Evolutionary conservation across 2,329 filamentous ascomycete genomes (phyloP), one percentile per base, ranked within the genome.

Genomic region (Diplodia seriata): DNA sequence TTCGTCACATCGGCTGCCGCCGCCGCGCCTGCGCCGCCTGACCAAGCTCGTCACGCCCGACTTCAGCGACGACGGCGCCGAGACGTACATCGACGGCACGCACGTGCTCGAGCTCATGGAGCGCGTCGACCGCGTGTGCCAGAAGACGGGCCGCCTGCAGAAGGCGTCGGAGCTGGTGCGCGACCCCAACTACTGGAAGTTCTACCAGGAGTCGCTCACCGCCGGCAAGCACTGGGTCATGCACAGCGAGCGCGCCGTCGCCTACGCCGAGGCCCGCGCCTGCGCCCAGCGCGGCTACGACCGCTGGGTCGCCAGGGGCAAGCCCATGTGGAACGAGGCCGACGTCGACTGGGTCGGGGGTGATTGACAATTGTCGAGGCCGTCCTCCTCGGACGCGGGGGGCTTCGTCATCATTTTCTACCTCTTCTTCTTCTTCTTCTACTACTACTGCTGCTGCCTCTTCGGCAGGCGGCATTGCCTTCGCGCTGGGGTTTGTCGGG

Each of bases 81-180:
- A 63, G 43, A 63, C 59, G 9, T 63, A 63, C 29, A 23, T 63
- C 43, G 59, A 63, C 47, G 59, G 59, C 29, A 63, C 59, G 47
- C 59, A 63, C 59, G 59, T 63, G 59, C 59, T 63, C 59, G 59
- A 63, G 59, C 59, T 63, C 47, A 63, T 63, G 59, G 59, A 51
- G 59, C 59, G 59, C 47, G 59, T 63, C 59, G 59, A 63, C 47
- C 59, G 59, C 59, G 18, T 63, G 43, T 63, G 43, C 59, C 26
- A 50, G 29, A 49, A 49, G 38, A 63, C 59, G 18, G 59, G 59
- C 59, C 59, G 59, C n/a, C 47, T 63, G 59, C n/a, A 51, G 43
- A 36, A 36, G n/a, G 47, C 50, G 20, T 50, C 59, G 29, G 29
- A 63, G 59, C 12, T 51, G 18, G 59, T 38, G 18, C 26, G 59